Evolutionary conservation across 305 asterid species (phyloP), one percentile per base, ranked within the genome.

Genomic region (Ajuga reptans): DNA sequence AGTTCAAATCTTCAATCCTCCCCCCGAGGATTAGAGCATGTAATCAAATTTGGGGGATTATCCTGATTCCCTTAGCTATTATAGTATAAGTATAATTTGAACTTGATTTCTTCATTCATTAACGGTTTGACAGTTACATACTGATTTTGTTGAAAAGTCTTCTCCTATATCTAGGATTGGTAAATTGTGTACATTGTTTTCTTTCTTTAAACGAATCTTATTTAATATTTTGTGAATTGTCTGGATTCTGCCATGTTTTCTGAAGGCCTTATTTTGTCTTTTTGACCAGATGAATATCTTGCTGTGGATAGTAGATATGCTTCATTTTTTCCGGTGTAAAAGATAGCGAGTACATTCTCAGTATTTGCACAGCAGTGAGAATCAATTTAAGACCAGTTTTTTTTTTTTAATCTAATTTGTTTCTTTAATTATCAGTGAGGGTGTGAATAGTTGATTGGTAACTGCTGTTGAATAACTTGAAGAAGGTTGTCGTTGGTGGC

Each of bases 251-350:
- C 7, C 5, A 12, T 10, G 39, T 60, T 39, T 71, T 67, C 67
- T 66, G 27, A 27, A 27, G 36, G 55, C 68, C 37, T 54, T 59
- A 29, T 58, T 46, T 53, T 72, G 72, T 31, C 47, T n/a, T 52
- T 64, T 50, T 39, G 51, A 65, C 56, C 82, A 83, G 95, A 78
- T 53, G 66, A 52, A 64, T 75, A 59, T 8, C 67, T 78, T 71
- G 67, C 70, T 73, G 78, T 64, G 31, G 66, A 43, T 24, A 39
- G 62, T 74, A 50, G 53, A 29, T 58, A 59, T 67, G 64, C 71
- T 60, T 49, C 24, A 77, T 61, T 63, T 60, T 49, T 51, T 29
- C 57, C 37, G 74, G 69, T 79, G 73, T 50, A 56, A 81, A 68
- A 47, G 74, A 79, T 81, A 69, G 60, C 36, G 36, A 37, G 60